Percentiles rank a stretch among this genome's conserved stretches.
Evolutionary conservation across 139 green algal species (phyloP).

Genomic region (Chlamydomonas sp.): DNA sequence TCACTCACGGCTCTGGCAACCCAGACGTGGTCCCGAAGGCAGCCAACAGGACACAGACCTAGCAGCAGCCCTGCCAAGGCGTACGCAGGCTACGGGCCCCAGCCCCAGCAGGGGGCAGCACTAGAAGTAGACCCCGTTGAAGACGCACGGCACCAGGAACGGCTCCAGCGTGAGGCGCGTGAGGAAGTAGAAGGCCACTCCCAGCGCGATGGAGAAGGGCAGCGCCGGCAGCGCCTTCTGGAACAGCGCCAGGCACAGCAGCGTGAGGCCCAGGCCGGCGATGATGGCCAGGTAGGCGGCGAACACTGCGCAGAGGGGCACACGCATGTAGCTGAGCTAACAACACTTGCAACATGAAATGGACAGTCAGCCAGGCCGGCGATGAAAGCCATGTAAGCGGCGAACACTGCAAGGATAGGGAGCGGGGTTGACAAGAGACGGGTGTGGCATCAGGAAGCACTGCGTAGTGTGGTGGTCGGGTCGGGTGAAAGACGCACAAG

Average conservation of each 20-base stretch:
- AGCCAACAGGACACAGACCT: no score
- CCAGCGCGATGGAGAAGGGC: constrained; percentile 94
- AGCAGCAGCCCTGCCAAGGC: no score
- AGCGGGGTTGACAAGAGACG: not conserved
- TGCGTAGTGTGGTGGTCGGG: no score
- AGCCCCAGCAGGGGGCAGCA: no score
- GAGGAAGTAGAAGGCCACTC: constrained; percentile 91
- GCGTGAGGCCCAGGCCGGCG: constrained; percentile 84
- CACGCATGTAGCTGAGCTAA: not conserved
- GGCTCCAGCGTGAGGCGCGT: constrained; percentile 84
- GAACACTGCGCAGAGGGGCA: constrained; percentile 58
- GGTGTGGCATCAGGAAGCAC: no score
- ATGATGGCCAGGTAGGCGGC: constrained; percentile 82
- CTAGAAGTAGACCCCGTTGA: constrained; percentile 58
- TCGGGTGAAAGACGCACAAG: no score
- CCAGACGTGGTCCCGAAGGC: no score
- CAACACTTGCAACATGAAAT: no score
- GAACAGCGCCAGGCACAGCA: constrained; percentile 86
- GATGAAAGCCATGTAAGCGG: constrained; percentile 80
- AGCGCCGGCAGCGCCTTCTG: constrained; percentile 92
- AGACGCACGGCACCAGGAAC: constrained; percentile 72
- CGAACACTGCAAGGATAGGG: not conserved
- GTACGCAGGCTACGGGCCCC: no score
- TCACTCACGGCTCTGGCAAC: no score
- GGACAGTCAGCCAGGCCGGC: constrained; percentile 43